Evolutionary conservation across 2,329 filamentous ascomycete species (phyloP), one percentile per base, ranked within the genome.

Genomic region (Pseudogymnoascus destructans): DNA sequence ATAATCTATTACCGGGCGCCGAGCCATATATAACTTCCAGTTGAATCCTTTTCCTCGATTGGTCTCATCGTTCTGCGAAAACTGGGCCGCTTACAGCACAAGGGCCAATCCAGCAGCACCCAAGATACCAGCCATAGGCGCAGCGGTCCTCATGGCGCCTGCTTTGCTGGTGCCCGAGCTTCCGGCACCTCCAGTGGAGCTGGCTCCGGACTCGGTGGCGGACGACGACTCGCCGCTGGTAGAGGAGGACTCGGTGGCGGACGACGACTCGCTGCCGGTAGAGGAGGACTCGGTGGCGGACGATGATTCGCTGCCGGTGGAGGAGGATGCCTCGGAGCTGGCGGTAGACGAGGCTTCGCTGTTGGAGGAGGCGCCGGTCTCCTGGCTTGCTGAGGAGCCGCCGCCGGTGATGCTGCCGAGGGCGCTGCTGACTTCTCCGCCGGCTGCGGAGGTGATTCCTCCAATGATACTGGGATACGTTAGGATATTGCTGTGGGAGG

Each of bases 1-100:
- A 52, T 52, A 52, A 30, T 52, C 42, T 52, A 52, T 52, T 52
- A 52, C 42, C 42, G 42, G 42, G 42, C 42, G 42, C 42, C 42
- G 42, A 17, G 42, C 42, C 27, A 52, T 30, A 27, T 30, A 52
- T 30, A 52, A 52, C 42, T 27, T 52, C 42, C 23, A 52, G n/a
- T 27, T 17, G 17, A 9, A 11, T 30, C 19, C 42, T 27, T 15
- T 25, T 27, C 40, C 40, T 15, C 1, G 19, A 46, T 19, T 25
- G 11, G 19, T n/a, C 19, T n/a, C 32, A 4, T 33, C 21, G 6
- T 25, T 5, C 42, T 3, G 8, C 3, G 25, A 8, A 21, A 13
- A 40, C 6, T 8, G 42, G 3, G 1, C 17, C 42, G 42, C n/a
- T 52, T 52, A 52, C 42, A 52, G 17, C 8, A 52, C 42, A 52